Base-by-base conservation (phyloP, 306 rosid genomes). In the Betula pendula region DNA sequence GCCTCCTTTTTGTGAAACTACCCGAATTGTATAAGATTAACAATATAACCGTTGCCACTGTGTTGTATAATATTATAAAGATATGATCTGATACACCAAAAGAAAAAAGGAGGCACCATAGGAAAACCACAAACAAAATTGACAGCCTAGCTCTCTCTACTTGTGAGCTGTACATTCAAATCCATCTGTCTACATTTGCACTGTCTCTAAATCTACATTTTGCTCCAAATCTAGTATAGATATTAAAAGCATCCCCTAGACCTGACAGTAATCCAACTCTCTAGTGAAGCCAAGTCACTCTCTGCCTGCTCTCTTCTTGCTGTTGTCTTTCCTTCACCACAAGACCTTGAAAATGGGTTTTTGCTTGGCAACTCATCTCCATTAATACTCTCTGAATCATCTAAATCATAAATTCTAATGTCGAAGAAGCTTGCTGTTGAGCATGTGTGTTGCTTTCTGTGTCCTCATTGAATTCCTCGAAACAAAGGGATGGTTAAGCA, bases 201-300 rank as follows among this genome's bases (percentile, higher is more conserved):
- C 6, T 73, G 29, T 35, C 43, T 27, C 20, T 42, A 73, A 24
- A 19, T 17, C 50, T 42, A 45, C 49, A 5, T 42, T 40, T 2
- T 51, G 7, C 22, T 58, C 52, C 19, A 17, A 31, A 63, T 16
- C 6, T 17, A 4, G 69, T 19, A 33, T 17, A 17, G 15, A 5
- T 6, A 27, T 17, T 53, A 53, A 52, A 8, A n/a, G 33, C 13
- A 56, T 73, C 72, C 80, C 15, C 74, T 49, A 55, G 84, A 86
- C 68, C 92, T 88, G 70, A 90, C 82, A 20, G 86, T 86, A 66
- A 90, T 83, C 95, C 95, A 90, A 59, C 69, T 79, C 52, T 82
- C 85, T 43, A 85, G 82, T 65, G 86, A 80, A 48, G 77, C 76
- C 2, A 76, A 68, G n/a, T 29, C 71, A 80, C 27, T 52, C 53